A percentile compares a stretch with the other conserved stretches of the same genome.
phyloP scores from a whole-genome alignment of 352 stramenopile genomes.

The Globisporangium rhizosaccharum region DNA sequence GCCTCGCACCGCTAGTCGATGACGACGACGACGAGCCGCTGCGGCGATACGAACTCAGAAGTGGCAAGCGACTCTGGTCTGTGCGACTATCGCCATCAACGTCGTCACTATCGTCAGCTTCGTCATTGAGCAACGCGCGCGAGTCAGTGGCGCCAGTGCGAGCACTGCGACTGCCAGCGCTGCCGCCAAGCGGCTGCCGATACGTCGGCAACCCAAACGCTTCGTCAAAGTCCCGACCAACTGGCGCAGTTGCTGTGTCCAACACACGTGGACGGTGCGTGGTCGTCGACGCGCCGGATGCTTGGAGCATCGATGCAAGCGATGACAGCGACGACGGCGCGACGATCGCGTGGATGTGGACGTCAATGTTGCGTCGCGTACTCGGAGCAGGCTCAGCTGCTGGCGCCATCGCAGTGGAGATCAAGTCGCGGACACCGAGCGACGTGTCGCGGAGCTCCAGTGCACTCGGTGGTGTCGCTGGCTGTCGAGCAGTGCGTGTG shows the following conservation, averaged over 20 bases:
- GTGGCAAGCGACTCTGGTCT: constrained; percentile 53
- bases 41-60: constrained; percentile 42
- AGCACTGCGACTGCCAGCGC: constrained; percentile 1
- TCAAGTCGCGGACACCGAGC: constrained; percentile 58
- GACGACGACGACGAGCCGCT: constrained; percentile 12
- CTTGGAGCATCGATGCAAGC: constrained; percentile 33
- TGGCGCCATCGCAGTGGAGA: constrained; percentile 29
- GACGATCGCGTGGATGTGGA: constrained; percentile 86
- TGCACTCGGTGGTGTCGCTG: constrained; percentile 3
- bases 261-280: constrained; percentile 14
- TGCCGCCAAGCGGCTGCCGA: constrained; percentile 19
- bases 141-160: no score
- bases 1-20: constrained; percentile 12
- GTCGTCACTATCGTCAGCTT: constrained; percentile 18
- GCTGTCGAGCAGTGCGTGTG: constrained; percentile 5
- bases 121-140: constrained; percentile 27
- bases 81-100: constrained; percentile 22
- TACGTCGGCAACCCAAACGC: constrained; percentile 32
- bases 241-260: constrained; percentile 19
- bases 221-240: constrained; percentile 26
- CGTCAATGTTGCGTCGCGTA: constrained; percentile 73
- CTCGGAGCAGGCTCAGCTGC: constrained; percentile 34
- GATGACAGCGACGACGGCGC: constrained; percentile 65
- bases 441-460: constrained; percentile 39
- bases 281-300: constrained; percentile 14